A percentile compares a stretch with the other conserved stretches of the same genome.
These are phyloP conservation scores for Coemansia furcata DNA, from an alignment of 192 early-diverging fungal species.

Conservation along the genomic window DNA sequence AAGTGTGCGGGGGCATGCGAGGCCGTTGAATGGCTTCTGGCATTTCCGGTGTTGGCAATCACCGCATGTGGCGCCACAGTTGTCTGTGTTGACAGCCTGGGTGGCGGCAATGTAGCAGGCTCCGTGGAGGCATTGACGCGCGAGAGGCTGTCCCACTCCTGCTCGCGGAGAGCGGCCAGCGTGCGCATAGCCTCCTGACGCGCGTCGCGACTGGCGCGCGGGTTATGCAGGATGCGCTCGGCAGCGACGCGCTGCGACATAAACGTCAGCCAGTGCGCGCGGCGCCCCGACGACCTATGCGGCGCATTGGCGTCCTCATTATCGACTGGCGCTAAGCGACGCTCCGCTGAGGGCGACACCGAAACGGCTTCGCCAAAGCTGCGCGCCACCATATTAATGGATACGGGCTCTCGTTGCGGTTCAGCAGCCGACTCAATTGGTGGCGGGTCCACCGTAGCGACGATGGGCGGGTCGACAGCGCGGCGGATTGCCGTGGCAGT, in stretches of 20 bases:
- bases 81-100: conserved; percentile 20
- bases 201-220: conserved; percentile 2
- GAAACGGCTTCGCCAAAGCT: background rate
- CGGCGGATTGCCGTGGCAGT: conserved; percentile 16
- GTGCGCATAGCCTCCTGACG: conserved; percentile 18
- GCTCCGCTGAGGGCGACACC: background rate
- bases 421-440: background rate
- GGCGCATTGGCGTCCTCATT: background rate
- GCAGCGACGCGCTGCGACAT: conserved; percentile 14
- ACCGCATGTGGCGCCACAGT: background rate
- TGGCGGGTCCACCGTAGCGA: background rate
- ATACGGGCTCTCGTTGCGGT: background rate
- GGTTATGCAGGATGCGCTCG: conserved; percentile 11
- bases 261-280: conserved; percentile 10
- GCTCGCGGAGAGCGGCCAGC: conserved; percentile 9
- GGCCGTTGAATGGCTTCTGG: background rate
- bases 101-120: conserved; percentile 3
- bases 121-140: background rate
- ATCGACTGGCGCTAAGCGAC: background rate
- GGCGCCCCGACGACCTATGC: background rate
- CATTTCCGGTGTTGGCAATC: background rate
- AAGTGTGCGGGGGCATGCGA: background rate
- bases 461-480: background rate
- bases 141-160: conserved; percentile 5
- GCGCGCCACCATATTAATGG: background rate